These are phyloP conservation scores for Lachancea sp. DNA, from an alignment of 805 yeast genomes.

Conservation along the genomic window DNA sequence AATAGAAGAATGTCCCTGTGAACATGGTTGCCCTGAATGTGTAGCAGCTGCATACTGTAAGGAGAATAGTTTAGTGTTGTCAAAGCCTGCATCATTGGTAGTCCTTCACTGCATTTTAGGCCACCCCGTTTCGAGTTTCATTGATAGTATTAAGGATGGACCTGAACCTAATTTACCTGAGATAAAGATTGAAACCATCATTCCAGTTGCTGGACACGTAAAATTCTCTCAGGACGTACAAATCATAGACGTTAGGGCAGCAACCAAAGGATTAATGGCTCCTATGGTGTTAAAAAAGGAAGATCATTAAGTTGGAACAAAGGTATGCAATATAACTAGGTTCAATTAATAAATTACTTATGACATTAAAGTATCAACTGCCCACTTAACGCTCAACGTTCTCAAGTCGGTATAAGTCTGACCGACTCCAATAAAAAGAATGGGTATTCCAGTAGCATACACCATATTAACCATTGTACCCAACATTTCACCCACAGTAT, in stretches of 20 bases:
- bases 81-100: conserved; percentile 78
- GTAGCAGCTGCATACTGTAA: conserved; percentile 77
- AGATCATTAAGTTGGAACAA: not conserved
- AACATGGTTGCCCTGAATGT: conserved; percentile 71
- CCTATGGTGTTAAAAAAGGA: conserved; percentile 6
- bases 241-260: conserved; percentile 37
- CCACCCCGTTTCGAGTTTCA: conserved; percentile 31
- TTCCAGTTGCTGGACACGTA: conserved; percentile 48
- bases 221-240: conserved; percentile 58
- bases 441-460: conserved; percentile 91
- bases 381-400: conserved; percentile 85
- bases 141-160: conserved; percentile 46
- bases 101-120: conserved; percentile 61
- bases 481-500: conserved; percentile 93
- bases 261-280: not conserved
- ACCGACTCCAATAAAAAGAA: conserved; percentile 91
- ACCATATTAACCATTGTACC: conserved; percentile 98
- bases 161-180: conserved; percentile 74
- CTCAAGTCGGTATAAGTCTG: conserved; percentile 94
- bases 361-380: conserved; percentile 76
- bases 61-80: conserved; percentile 74
- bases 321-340: not conserved
- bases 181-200: conserved; percentile 61
- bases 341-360: conserved; percentile 23
- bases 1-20: conserved; percentile 60